Evolutionary conservation across 1,284 basidiomycete species (phyloP), one percentile per base, ranked within the genome.

Genomic region (Sphagnurus paluster): DNA sequence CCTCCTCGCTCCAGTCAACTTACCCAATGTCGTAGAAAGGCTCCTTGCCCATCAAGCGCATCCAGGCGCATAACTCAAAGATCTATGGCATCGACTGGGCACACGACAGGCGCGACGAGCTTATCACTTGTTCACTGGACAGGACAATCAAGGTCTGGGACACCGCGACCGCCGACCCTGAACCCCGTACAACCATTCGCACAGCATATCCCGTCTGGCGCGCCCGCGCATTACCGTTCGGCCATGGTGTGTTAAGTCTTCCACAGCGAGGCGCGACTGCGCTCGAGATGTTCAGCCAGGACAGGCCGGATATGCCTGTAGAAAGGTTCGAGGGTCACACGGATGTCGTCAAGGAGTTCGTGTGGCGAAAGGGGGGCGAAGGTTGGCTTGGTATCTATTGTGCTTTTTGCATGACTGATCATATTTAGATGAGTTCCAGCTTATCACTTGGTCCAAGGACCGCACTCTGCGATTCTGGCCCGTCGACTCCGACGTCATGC

Each of bases 71-170:
- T 60, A 75, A 73, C 16, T 82, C 90, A 10, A 93, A 94, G 68
- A 96, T 97, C 38, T 97, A 97, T 56, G 94, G 94, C 1, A 93
- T 98, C 43, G 94, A 97, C 66, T 98, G 94, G 93, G 87, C 91
- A 4, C 82, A 92, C 40, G 72, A 78, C 19, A 68, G 74, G 40
- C 70, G 76, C n/a, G 78, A 87, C 56, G 85, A 92, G 57, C 77
- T 98, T 28, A 82, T 95, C 3, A 96, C 93, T 1, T 98, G 94
- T 60, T 93, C 91, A 1, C 74, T 98, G 0, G 94, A 97, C 73
- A 91, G 87, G 63, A 88, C 90, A 0, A 92, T 97, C 70, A 97
- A 96, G 66, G 76, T 86, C 7, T 92, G 90, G 87, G 76, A 86
- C 50, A 76, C 76, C 7, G 70, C 74, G 30, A 64, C 64, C 10